Percentiles rank a stretch among this genome's conserved stretches.
phyloP scores from a whole-genome alignment of 164 flowering plant genomes.

The Hamamelis virginiana region DNA sequence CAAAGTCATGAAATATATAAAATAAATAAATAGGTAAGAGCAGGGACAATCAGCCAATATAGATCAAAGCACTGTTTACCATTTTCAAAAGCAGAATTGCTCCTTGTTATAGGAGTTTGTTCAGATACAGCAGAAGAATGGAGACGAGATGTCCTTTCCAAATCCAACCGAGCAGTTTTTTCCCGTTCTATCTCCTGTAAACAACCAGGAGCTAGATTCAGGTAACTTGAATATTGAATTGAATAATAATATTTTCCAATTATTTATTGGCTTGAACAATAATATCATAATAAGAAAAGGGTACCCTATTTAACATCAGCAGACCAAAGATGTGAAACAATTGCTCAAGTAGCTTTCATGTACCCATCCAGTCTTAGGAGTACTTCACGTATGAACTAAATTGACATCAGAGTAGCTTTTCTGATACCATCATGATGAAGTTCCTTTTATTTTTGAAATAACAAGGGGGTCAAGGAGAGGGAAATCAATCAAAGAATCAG shows the following conservation, averaged over 20 bases:
- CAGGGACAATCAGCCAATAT: neutral
- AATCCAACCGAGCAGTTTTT: constrained; percentile 71
- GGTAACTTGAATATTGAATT: neutral
- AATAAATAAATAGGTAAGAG: neutral
- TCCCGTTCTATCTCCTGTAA: constrained; percentile 82
- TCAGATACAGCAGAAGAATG: constrained; percentile 48
- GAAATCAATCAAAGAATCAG: no score
- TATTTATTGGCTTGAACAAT: neutral
- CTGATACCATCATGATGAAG: no score
- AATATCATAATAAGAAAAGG: neutral
- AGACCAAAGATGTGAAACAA: neutral
- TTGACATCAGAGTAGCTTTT: neutral
- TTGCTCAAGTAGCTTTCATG: neutral
- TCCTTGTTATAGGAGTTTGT: constrained; percentile 51
- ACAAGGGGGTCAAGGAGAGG: no score
- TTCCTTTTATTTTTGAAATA: neutral
- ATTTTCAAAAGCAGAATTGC: constrained; percentile 56
- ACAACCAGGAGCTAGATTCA: neutral
- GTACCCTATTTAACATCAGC: neutral
- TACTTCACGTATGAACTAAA: neutral
- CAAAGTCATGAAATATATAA: constrained; percentile 7
- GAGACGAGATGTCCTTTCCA: constrained; percentile 61
- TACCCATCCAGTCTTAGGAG: neutral
- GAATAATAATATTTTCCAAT: no score
- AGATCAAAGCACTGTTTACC: constrained; percentile 40